These are phyloP conservation scores for Oryza australiensis DNA, from an alignment of 176 grass and related monocot species.

Conservation along the genomic window DNA sequence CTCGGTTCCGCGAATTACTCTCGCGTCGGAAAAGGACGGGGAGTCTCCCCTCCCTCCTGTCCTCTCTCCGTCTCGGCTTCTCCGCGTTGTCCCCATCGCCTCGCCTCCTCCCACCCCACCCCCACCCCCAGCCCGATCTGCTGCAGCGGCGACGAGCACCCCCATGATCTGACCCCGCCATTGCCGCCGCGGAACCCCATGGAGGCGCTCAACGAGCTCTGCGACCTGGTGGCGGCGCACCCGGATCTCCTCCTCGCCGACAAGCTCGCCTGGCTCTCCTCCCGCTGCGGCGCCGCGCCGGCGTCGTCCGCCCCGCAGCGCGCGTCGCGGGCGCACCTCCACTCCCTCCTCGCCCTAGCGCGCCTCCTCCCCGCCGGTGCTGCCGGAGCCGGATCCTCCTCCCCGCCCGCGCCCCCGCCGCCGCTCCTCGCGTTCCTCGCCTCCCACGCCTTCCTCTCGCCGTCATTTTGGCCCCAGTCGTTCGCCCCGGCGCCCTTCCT, in stretches of 20 bases:
- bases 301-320: not conserved
- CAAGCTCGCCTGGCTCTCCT: constrained; percentile 95
- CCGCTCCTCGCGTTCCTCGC: constrained; percentile 68
- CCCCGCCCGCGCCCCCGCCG: constrained; percentile 30
- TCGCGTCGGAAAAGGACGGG: constrained; percentile 35
- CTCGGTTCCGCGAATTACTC: constrained; percentile 51
- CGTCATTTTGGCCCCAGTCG: constrained; percentile 75
- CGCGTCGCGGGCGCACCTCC: constrained; percentile 75
- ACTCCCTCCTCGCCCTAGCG: constrained; percentile 79
- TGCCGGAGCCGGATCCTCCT: constrained; percentile 15
- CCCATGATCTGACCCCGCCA: constrained; percentile 52
- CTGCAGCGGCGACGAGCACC: not conserved
- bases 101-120: constrained; percentile 1
- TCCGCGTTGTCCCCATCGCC: constrained; percentile 9
- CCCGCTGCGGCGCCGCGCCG: constrained; percentile 55
- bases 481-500: constrained; percentile 58
- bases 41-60: not conserved
- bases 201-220: constrained; percentile 96
- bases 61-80: constrained; percentile 36
- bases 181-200: constrained; percentile 49
- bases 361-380: constrained; percentile 69
- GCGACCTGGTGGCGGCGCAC: constrained; percentile 83
- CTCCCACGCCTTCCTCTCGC: constrained; percentile 52
- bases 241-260: constrained; percentile 92
- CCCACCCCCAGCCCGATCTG: constrained; percentile 38